These are phyloP conservation scores for Nakazawaea wickerhamii DNA, from an alignment of 805 yeast species.

Conservation along the genomic window DNA sequence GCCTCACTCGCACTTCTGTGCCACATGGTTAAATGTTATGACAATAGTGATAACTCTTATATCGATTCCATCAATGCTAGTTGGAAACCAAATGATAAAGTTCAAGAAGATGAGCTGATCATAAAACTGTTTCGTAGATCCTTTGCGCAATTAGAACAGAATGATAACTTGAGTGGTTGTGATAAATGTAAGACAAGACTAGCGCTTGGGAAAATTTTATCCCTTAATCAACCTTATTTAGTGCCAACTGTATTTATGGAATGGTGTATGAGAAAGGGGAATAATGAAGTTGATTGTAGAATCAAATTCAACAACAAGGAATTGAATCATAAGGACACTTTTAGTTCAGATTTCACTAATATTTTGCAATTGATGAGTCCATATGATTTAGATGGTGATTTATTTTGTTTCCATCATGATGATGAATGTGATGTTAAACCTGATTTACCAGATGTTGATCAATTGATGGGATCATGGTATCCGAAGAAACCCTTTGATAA, in stretches of 20 bases:
- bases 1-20: neutral
- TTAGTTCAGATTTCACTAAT: slow-evolving; percentile 23
- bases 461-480: slow-evolving; percentile 9
- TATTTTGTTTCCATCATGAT: slow-evolving; percentile 24
- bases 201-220: slow-evolving; percentile 14
- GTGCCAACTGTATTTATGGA: slow-evolving; percentile 19
- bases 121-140: slow-evolving; percentile 13
- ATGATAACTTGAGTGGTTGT: slow-evolving; percentile 10
- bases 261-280: slow-evolving; percentile 23
- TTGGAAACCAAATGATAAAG: neutral
- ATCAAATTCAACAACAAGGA: slow-evolving; percentile 19
- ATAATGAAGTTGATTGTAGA: slow-evolving; percentile 15
- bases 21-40: neutral
- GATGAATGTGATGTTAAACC: slow-evolving; percentile 14
- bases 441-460: slow-evolving; percentile 12
- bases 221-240: slow-evolving; percentile 20
- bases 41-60: neutral
- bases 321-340: slow-evolving; percentile 12
- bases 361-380: slow-evolving; percentile 22
- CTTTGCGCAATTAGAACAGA: slow-evolving; percentile 17
- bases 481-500: slow-evolving; percentile 12
- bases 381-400: slow-evolving; percentile 25
- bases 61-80: slow-evolving; percentile 4
- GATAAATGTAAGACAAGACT: slow-evolving; percentile 12
- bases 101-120: slow-evolving; percentile 15